Base-by-base conservation (phyloP, 495 filamentous ascomycete species). In the Chaetomium cochliodes region DNA sequence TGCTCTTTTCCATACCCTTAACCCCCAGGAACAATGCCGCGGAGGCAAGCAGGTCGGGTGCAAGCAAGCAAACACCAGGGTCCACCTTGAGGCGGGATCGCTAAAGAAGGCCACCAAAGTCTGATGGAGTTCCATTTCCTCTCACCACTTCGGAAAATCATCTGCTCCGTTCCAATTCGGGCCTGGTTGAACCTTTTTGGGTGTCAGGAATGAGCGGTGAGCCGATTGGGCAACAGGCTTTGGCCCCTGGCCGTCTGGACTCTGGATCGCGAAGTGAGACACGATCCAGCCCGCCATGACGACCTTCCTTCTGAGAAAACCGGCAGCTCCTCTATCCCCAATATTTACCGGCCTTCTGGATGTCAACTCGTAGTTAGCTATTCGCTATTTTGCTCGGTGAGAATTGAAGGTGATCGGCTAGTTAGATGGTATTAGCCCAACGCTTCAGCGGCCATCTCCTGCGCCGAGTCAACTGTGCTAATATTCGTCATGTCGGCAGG, bases 141-240 rank as follows among this genome's bases (percentile, higher is more conserved):
- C 54, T 11, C 33, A 37, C 3, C 25, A 15, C 26, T 0, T 23
- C 60, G 50, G 50, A 62, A 37, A 55, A 62, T 54, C 28, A 22
- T 12, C 23, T 18, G n/a, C 39, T 56, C 53, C 62, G 62, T 58
- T 20, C n/a, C 46, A 22, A 5, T 50, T 50, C 8, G 18, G 18
- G n/a, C 16, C 16, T 9, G n/a, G 41, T 15, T 16, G 26, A 25
- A 16, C 28, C 28, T 15, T 23, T 23, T 20, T 28, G 46, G 42
- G 42, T 23, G 2, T 9, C 16, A 15, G 23, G 37, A 64, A 64
- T 41, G 62, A 64, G 62, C 62, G 62, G 62, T 64, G 62, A 64
- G n/a, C 39, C 41, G 53, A 30, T 58, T 53, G 60, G 39, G 37
- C 30, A 12, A 7, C 20, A 26, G 23, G 3, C 41, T 18, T 22